phyloP scores from a whole-genome alignment of 495 filamentous ascomycete species.

The Penicillium alfredii region DNA sequence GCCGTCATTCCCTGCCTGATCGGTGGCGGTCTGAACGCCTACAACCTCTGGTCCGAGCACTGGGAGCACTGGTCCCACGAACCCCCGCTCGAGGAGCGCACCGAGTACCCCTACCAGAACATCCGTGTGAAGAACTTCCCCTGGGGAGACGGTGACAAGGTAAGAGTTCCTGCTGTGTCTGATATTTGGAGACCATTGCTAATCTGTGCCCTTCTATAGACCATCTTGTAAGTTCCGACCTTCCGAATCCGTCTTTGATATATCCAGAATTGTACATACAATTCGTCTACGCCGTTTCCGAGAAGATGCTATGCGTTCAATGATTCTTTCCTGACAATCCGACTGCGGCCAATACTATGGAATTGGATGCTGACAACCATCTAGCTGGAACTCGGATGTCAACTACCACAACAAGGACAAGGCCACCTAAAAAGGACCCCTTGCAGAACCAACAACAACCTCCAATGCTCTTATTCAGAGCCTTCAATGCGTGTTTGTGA shows the following conservation, averaged over 20 bases:
- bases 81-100: conserved; percentile 78
- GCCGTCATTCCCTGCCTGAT: conserved; percentile 63
- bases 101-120: conserved; percentile 92
- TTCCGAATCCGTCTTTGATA: not conserved
- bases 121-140: conserved; percentile 83
- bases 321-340: not conserved
- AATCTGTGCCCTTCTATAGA: conserved; percentile 36
- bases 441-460: conserved; percentile 1
- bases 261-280: not conserved
- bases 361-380: conserved; percentile 16
- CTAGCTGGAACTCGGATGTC: conserved; percentile 86
- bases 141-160: conserved; percentile 93
- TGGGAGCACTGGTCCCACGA: conserved; percentile 91
- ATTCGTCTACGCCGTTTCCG: too few species aligned
- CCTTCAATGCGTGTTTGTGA: conserved; percentile 5
- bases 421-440: conserved; percentile 40
- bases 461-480: conserved; percentile 3
- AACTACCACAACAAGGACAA: conserved; percentile 97
- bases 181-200: conserved; percentile 14
- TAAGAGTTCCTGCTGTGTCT: conserved; percentile 34
- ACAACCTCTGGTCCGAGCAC: conserved; percentile 85
- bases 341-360: not conserved
- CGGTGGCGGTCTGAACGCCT: conserved; percentile 70
- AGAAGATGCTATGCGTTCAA: too few species aligned
- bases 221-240: conserved; percentile 56